Evolutionary conservation across 1,139 yeast genomes (phyloP), one percentile per base, ranked within the genome.

Genomic region (Debaryomycetaceae sp.): DNA sequence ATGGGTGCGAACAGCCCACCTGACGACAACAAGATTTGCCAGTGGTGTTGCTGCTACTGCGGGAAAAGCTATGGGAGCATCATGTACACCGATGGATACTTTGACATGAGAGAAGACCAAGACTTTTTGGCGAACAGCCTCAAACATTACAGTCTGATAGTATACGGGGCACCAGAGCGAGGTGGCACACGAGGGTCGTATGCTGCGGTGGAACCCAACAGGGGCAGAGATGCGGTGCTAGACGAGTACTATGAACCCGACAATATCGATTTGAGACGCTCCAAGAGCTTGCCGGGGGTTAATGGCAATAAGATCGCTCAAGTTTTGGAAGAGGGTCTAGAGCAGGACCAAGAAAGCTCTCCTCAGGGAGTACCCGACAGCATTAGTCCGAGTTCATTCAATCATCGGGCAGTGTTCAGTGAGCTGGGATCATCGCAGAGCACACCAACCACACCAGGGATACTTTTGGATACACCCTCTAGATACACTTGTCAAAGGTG

Each of bases 21-120:
- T 2, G 26, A 63, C 44, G 53, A 53, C 24, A 64, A 68, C 48
- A 67, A 67, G 44, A 73, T 74, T 6, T 66, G 75, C 45, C 79
- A 74, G 47, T 74, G 79, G 79, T 73, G 71, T 50, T 74, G 79
- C 44, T 74, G 79, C 46, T 70, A 70, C 31, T 74, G 79, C 51
- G 79, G 78, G n/a, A 70, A 72, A 47, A 61, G 75, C 38, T 70
- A 72, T 46, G 79, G 79, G 2, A 60, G 70, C 14, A 62, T 73
- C 5, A 55, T 62, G 22, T 63, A 59, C 41, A 61, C 59, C 36
- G 59, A 58, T 15, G 47, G 45, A 18, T 26, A 11, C 14, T 32
- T 36, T 11, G 17, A 19, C 26, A 29, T 18, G 37, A 33, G 22
- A 7, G 30, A 14, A 26, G 40, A 34, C 16, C 34, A 33, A 6